phyloP scores from a whole-genome alignment of 2,329 filamentous ascomycete species.

The Hypoxylon rubiginosum region DNA sequence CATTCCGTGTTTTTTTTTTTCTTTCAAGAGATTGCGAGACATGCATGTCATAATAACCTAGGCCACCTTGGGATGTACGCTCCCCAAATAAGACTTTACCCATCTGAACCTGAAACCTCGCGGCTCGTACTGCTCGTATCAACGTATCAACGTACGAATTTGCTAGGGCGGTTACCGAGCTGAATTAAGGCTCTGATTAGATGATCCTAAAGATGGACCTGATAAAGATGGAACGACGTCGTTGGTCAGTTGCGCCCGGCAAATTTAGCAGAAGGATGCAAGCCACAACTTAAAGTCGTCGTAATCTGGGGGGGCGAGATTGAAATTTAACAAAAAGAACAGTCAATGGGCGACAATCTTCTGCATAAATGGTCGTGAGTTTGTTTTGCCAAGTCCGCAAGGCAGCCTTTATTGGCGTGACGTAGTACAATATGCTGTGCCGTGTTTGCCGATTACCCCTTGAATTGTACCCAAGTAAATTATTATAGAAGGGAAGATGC shows the following conservation, averaged over 20 bases:
- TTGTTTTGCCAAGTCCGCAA: slow-evolving; percentile 25
- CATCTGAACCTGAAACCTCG: no score
- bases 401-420: slow-evolving; percentile 14
- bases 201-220: not conserved
- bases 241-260: not conserved
- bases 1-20: no score
- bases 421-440: slow-evolving; percentile 33
- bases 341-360: not conserved
- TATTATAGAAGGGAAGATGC: slow-evolving; percentile 7
- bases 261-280: slow-evolving; percentile 9
- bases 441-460: slow-evolving; percentile 32
- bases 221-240: not conserved
- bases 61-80: no score
- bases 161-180: no score
- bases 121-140: no score
- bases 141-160: no score
- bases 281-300: slow-evolving; percentile 18
- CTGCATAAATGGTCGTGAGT: not conserved
- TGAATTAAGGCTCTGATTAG: no score
- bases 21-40: no score
- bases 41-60: no score
- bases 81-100: no score
- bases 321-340: not conserved
- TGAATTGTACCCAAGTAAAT: no score
- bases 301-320: slow-evolving; percentile 22